phyloP scores from a whole-genome alignment of 306 rosid species.

The Sicyos baderoa region DNA sequence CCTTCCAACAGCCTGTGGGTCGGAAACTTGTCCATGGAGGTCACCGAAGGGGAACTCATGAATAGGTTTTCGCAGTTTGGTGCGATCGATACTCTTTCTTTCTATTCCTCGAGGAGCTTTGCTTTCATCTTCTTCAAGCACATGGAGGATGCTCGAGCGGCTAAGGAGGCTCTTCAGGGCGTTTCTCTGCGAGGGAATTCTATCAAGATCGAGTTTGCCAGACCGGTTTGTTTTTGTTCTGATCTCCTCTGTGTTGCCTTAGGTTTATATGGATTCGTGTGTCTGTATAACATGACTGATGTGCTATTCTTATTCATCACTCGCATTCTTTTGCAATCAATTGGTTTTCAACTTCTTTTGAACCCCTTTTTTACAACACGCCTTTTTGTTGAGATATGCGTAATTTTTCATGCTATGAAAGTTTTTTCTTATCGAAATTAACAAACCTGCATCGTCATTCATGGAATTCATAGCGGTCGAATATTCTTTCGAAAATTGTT shows the following conservation, averaged over 20 bases:
- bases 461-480: background rate
- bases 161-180: slow-evolving; percentile 75
- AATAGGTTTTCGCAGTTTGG: slow-evolving; percentile 68
- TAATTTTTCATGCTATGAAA: background rate
- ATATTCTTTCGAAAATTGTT: background rate
- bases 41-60: slow-evolving; percentile 68
- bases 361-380: background rate
- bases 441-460: background rate
- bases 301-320: background rate
- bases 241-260: slow-evolving; percentile 40
- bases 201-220: slow-evolving; percentile 80
- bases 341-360: background rate
- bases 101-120: slow-evolving; percentile 71
- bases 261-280: slow-evolving; percentile 27
- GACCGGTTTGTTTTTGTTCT: slow-evolving; percentile 97
- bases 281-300: slow-evolving; percentile 22
- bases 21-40: slow-evolving; percentile 69
- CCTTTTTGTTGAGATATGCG: background rate
- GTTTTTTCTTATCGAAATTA: background rate
- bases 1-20: slow-evolving; percentile 89
- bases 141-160: slow-evolving; percentile 79
- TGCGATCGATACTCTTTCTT: slow-evolving; percentile 74
- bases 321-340: background rate
- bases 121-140: slow-evolving; percentile 80
- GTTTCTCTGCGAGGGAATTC: slow-evolving; percentile 46